These are phyloP conservation scores for Microbotryum silenes-acaulis DNA, from an alignment of 1,284 basidiomycete species.

Conservation along the genomic window DNA sequence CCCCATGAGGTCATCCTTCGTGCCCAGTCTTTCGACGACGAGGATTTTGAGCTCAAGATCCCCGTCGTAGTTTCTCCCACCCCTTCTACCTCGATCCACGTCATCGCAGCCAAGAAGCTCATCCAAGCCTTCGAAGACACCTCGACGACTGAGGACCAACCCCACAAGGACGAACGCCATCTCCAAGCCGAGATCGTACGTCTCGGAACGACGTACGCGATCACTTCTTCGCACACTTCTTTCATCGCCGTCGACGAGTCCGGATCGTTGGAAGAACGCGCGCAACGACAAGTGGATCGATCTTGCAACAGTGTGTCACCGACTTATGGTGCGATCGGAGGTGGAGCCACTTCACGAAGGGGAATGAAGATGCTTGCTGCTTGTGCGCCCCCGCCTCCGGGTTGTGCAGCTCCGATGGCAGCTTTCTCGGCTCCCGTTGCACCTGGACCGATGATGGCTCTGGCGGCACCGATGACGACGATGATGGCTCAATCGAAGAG, in stretches of 20 bases:
- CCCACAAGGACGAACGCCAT: slow-evolving; percentile 26
- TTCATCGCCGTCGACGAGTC: slow-evolving; percentile 50
- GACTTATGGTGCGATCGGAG: too few relatives aligned
- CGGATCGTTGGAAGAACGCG: neutral
- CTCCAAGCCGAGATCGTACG: slow-evolving; percentile 47
- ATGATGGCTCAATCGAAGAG: too few relatives aligned
- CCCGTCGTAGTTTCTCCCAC: neutral
- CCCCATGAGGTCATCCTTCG: slow-evolving; percentile 5
- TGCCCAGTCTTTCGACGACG: slow-evolving; percentile 5
- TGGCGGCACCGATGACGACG: too few relatives aligned
- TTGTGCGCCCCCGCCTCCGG: too few relatives aligned
- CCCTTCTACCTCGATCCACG: slow-evolving; percentile 43
- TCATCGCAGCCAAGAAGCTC: slow-evolving; percentile 50
- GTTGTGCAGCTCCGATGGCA: too few relatives aligned
- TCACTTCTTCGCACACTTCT: slow-evolving; percentile 51
- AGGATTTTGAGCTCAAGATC: slow-evolving; percentile 6
- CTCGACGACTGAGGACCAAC: slow-evolving; percentile 1
- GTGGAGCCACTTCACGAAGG: too few relatives aligned
- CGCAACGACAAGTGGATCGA: neutral
- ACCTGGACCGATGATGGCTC: too few relatives aligned
- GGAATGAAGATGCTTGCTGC: too few relatives aligned
- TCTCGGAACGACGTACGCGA: slow-evolving; percentile 50
- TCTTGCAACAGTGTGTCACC: too few relatives aligned
- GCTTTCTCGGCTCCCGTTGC: too few relatives aligned
- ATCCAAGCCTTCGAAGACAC: slow-evolving; percentile 45